Base-by-base conservation (phyloP, 345 rosid genomes). In the Diplotaxis tenuifolia region DNA sequence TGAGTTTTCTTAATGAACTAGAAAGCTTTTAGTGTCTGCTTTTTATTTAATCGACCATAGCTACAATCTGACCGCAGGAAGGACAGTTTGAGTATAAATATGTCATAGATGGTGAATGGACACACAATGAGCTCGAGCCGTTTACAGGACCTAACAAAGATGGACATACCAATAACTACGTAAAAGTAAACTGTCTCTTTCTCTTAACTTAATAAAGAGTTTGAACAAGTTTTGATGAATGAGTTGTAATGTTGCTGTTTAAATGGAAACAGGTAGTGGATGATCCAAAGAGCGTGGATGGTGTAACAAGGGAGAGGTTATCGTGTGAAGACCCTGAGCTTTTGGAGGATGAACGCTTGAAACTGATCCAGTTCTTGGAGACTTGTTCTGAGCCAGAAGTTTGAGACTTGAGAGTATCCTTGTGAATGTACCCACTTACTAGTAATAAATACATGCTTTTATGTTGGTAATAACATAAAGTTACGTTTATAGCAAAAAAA, bases 81-180 rank as follows among this genome's bases (percentile, higher is more conserved):
- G 99, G 99, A 72, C 66, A 66, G 67, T 95, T 89, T 10, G 99
- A 95, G 78, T 95, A 92, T 84, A 95, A 91, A 75, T 95, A 95
- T 76, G 80, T 91, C 34, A 82, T 92, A 62, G 89, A 95, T 76
- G 97, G 96, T 25, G 86, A 84, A 72, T 95, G 99, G 99, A 66
- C 40, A 4, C 68, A 76, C 86, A 92, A 90, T 65, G 55, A 84
- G 47, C 59, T 65, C 6, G 97, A 88, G 82, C 89, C 78, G 14
- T 27, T 85, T 70, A 85, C 82, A 52, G 75, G 84, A 38, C 88
- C 86, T 12, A 87, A 92, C 85, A 85, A 80, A 77, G 99, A 92
- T 20, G 96, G 96, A 21, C 99, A 88, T 68, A 79, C 82, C 72
- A 92, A 92, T 83, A 95, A 95, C 67, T 89, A 84, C 58, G 77